Conservation (phyloP, 768 basidiomycete genomes). For the Mycena galopus region DNA sequence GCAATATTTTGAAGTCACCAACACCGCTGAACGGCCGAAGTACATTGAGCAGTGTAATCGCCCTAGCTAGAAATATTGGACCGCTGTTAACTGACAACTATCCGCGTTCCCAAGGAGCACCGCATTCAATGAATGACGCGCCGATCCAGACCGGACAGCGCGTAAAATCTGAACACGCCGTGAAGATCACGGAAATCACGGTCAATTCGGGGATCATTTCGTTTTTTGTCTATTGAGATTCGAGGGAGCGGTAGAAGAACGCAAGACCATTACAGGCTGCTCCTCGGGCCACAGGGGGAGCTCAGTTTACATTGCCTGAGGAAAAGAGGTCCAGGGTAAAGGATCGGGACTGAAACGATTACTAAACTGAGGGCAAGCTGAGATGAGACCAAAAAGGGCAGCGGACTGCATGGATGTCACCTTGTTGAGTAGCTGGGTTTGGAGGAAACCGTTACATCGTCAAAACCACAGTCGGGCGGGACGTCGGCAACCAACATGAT, state of each 20-base stretch:
- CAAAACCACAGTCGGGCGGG: background rate
- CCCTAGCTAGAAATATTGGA: background rate
- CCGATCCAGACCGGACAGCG: background rate
- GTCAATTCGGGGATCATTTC: background rate
- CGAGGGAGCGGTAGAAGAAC: background rate
- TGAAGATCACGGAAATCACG: slow-evolving; percentile 29
- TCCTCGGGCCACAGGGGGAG: background rate
- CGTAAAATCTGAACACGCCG: background rate
- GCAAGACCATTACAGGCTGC: background rate
- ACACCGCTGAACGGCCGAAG: background rate
- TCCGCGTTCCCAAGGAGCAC: background rate
- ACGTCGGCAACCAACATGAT: slow-evolving; percentile 30
- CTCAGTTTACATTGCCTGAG: background rate
- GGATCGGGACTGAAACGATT: background rate
- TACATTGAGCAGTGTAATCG: background rate
- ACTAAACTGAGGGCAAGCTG: background rate
- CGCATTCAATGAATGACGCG: slow-evolving; percentile 18
- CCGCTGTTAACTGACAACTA: background rate
- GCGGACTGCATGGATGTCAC: slow-evolving; percentile 13
- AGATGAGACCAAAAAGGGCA: slow-evolving; percentile 10
- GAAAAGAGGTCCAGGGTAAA: background rate
- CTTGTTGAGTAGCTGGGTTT: slow-evolving; percentile 2
- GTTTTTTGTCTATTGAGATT: background rate
- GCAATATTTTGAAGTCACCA: background rate
- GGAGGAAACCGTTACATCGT: slow-evolving; percentile 11